A percentile compares a stretch with the other conserved stretches of the same genome.
Conservation (phyloP, 352 stramenopile genomes). For the Phytophthora sp. region DNA sequence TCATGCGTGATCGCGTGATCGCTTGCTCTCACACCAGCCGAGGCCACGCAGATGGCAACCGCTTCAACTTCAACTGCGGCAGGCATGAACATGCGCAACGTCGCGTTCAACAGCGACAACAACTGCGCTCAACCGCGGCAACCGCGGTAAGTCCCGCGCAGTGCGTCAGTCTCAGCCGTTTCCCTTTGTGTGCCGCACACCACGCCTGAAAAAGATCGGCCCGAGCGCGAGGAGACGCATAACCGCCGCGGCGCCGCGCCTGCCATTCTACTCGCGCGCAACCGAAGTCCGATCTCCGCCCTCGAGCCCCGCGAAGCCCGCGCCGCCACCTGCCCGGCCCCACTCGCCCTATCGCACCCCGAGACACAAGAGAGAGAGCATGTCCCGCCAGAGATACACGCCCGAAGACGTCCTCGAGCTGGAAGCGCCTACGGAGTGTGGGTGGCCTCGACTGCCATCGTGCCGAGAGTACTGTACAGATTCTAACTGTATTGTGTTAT, state of each 20-base stretch:
- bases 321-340: background rate
- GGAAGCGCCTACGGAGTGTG: constrained; percentile 77
- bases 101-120: too few relatives aligned
- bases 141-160: too few relatives aligned
- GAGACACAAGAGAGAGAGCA: constrained; percentile 22
- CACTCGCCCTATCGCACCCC: constrained; percentile 20
- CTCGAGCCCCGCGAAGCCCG: background rate
- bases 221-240: constrained; percentile 33
- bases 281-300: constrained; percentile 3
- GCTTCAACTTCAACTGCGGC: constrained; percentile 13
- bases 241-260: constrained; percentile 13
- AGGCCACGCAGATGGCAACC: background rate
- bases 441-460: constrained; percentile 2
- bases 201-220: constrained; percentile 27
- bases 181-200: constrained; percentile 26
- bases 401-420: constrained; percentile 85
- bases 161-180: constrained; percentile 1
- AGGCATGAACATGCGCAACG: background rate
- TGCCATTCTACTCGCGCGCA: background rate
- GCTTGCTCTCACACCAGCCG: constrained; percentile 1
- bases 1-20: too few relatives aligned
- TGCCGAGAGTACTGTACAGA: background rate
- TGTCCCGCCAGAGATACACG: constrained; percentile 81
- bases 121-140: too few relatives aligned
- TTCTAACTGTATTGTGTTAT: constrained; percentile 5